Evolutionary conservation across 1,284 basidiomycete genomes (phyloP).

Genomic region (Amylostereum chailletii): DNA sequence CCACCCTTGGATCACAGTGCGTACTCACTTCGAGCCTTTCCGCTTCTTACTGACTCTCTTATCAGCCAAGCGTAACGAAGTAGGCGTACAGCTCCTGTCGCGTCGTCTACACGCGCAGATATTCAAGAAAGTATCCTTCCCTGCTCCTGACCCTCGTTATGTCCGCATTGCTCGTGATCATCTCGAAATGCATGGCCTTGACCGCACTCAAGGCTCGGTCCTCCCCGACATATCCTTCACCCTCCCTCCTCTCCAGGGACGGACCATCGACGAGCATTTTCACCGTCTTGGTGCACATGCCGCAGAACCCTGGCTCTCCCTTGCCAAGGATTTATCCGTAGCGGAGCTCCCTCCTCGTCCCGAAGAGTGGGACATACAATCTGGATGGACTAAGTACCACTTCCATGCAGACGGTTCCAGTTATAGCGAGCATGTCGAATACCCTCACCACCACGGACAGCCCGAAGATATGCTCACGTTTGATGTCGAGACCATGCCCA

Average conservation of each 20-base stretch:
- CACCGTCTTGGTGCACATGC: conserved; percentile 65
- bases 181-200: conserved; percentile 71
- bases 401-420: conserved; percentile 55
- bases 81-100: conserved; percentile 91
- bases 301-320: conserved; percentile 76
- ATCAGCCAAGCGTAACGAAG: conserved; percentile 68
- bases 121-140: conserved; percentile 68
- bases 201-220: conserved; percentile 73
- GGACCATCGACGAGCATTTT: conserved; percentile 86
- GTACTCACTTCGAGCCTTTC: background rate
- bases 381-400: conserved; percentile 91
- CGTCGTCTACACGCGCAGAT: conserved; percentile 74
- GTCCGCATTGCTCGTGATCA: conserved; percentile 77
- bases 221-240: conserved; percentile 75
- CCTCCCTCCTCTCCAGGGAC: conserved; percentile 80
- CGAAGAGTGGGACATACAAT: conserved; percentile 65
- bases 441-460: conserved; percentile 48
- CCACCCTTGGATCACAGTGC: background rate
- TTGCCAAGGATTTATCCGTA: conserved; percentile 60
- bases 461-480: conserved; percentile 78
- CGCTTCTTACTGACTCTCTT: background rate
- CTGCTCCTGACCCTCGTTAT: conserved; percentile 50
- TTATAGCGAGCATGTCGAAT: conserved; percentile 54
- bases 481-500: conserved; percentile 92
- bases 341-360: conserved; percentile 48